These are phyloP conservation scores for Mycosphaerelloides madeirae DNA, from an alignment of 2,329 filamentous ascomycete species.

Conservation along the genomic window DNA sequence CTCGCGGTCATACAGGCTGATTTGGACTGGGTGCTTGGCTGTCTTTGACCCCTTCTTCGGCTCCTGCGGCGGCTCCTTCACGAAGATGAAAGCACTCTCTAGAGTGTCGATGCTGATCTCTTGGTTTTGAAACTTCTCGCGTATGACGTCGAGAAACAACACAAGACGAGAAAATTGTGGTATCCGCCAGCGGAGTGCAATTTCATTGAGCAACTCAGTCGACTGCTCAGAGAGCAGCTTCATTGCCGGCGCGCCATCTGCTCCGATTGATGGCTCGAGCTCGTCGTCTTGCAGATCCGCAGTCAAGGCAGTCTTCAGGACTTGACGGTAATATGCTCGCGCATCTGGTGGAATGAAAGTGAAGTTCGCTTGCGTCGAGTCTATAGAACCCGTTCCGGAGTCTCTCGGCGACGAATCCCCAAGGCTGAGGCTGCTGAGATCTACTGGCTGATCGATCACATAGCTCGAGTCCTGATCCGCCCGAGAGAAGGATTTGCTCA, in stretches of 20 bases:
- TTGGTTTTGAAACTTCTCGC: slow-evolving; percentile 78
- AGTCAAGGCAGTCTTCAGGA: slow-evolving; percentile 69
- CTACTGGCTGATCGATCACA: slow-evolving; percentile 63
- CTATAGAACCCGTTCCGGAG: slow-evolving; percentile 24
- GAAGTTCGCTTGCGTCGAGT: slow-evolving; percentile 50
- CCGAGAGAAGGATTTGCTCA: slow-evolving; percentile 45
- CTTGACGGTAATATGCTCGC: slow-evolving; percentile 74
- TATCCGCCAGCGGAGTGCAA: slow-evolving; percentile 83
- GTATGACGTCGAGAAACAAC: slow-evolving; percentile 76
- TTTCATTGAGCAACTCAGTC: slow-evolving; percentile 75
- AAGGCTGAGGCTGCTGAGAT: slow-evolving; percentile 62
- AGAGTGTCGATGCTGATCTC: slow-evolving; percentile 77
- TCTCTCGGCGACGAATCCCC: slow-evolving; percentile 44
- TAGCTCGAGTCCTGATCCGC: slow-evolving; percentile 44
- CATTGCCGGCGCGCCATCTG: slow-evolving; percentile 45
- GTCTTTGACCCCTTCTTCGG: slow-evolving; percentile 40
- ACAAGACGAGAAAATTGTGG: slow-evolving; percentile 76
- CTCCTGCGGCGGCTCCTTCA: slow-evolving; percentile 63
- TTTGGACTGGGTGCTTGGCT: slow-evolving; percentile 25
- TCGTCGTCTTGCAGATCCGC: slow-evolving; percentile 56
- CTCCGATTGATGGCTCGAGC: slow-evolving; percentile 46
- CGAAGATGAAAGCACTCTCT: slow-evolving; percentile 74
- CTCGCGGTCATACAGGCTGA: slow-evolving; percentile 51
- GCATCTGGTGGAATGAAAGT: slow-evolving; percentile 87
- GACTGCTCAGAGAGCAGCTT: slow-evolving; percentile 69